Percentiles rank a stretch among this genome's conserved stretches.
phyloP scores from a whole-genome alignment of 768 basidiomycete genomes.

The Leccinellum albellum region DNA sequence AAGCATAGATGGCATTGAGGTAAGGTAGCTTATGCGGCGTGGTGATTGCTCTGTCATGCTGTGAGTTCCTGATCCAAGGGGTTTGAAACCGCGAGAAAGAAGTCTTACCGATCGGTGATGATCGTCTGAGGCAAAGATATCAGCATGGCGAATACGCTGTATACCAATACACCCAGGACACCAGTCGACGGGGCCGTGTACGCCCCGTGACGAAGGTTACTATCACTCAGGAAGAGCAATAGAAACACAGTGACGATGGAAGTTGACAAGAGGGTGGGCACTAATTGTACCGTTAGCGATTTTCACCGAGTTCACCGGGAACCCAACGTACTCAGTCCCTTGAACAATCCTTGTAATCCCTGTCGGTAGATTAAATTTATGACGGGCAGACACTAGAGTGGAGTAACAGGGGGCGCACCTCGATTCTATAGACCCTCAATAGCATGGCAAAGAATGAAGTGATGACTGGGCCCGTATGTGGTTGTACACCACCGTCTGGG shows the following conservation, averaged over 20 bases:
- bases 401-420: slow-evolving; percentile 43
- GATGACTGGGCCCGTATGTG: slow-evolving; percentile 76
- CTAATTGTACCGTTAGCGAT: slow-evolving; percentile 40
- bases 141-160: slow-evolving; percentile 62
- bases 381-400: not conserved
- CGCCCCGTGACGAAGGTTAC: slow-evolving; percentile 56
- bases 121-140: slow-evolving; percentile 67
- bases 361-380: slow-evolving; percentile 22
- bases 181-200: slow-evolving; percentile 64
- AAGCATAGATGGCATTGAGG: slow-evolving; percentile 50
- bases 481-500: slow-evolving; percentile 68
- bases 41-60: slow-evolving; percentile 61
- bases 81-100: not conserved
- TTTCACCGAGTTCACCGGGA: slow-evolving; percentile 24
- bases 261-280: slow-evolving; percentile 49
- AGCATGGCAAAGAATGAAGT: slow-evolving; percentile 75
- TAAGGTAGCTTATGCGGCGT: slow-evolving; percentile 77
- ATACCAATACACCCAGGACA: slow-evolving; percentile 57
- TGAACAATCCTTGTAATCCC: slow-evolving; percentile 76
- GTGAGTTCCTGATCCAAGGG: not conserved
- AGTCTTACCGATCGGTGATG: slow-evolving; percentile 66
- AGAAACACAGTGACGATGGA: slow-evolving; percentile 55
- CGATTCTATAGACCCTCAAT: slow-evolving; percentile 62
- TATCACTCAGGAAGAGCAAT: slow-evolving; percentile 53
- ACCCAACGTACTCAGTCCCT: slow-evolving; percentile 58